Base-by-base conservation (phyloP, 129 eudicot species). In the Centrapalus pauciflorus region DNA sequence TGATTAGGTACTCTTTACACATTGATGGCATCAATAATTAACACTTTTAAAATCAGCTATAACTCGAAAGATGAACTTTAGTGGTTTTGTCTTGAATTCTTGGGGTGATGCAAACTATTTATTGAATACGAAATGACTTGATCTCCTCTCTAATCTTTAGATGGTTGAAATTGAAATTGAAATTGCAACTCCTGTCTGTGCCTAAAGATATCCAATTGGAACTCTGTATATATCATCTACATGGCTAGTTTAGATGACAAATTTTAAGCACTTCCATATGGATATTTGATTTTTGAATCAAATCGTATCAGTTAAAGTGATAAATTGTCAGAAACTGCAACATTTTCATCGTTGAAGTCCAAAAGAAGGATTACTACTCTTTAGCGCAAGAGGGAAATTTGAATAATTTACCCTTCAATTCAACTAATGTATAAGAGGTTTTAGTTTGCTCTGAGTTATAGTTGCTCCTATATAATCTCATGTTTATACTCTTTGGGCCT, bases 331-430 rank as follows among this genome's bases (percentile, higher is more conserved):
- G 12, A 52, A 51, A 1, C 56, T 37, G 26, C 46, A 63, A 40
- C 49, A 51, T 23, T 21, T 37, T 52, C 16, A 49, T 11, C 13
- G 14, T 14, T 45, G 25, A 4, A 8, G 20, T 61, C 29, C 27
- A 32, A 57, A 43, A 48, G 54, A 48, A 48, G 23, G 29, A 46
- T 32, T 32, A 60, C 20, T 29, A 12, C 45, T 57, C 12, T 16
- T 10, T 28, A 41, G 40, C 20, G 32, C 23, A 70, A 28, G 40
- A 25, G 55, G 26, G 19, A 8, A 29, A 9, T 19, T 33, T 61
- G 62, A 61, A 61, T 49, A 33, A 17, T 56, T 49, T 24, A 61
- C 61, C 35, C n/a, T 71, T 10, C 27, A 41, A 45, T 46, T 14
- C 33, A 24, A 61, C 20, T 13, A 59, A 32, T 62, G 28, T 14